Evolutionary conservation across 2,329 filamentous ascomycete genomes (phyloP).

Genomic region (Clonostachys sp.): DNA sequence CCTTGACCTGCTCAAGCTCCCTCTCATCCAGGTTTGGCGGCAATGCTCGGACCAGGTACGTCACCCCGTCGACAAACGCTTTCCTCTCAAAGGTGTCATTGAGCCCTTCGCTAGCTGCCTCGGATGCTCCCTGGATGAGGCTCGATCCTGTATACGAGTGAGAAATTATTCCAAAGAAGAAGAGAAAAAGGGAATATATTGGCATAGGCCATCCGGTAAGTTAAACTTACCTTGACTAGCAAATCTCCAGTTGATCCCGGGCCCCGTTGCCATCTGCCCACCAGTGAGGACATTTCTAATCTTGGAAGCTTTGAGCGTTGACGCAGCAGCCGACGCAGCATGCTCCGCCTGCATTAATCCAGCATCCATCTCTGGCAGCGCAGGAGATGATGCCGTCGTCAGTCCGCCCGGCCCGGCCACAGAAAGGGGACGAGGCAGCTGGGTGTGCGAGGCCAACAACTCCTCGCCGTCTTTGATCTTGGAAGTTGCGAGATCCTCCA

Average conservation of each 20-base stretch:
- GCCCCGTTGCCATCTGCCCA: conserved; percentile 14
- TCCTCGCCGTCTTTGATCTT: background rate
- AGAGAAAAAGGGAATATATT: background rate
- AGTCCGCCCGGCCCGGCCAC: too few species aligned
- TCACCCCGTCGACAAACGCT: conserved; percentile 59
- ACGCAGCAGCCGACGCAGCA: too few species aligned
- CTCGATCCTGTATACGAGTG: conserved; percentile 10
- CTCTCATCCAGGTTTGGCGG: conserved; percentile 50
- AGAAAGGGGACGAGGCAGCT: background rate
- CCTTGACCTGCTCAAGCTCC: conserved; percentile 37
- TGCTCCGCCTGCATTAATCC: too few species aligned
- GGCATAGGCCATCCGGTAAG: too few species aligned
- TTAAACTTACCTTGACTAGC: conserved; percentile 20
- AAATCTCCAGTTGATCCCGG: conserved; percentile 23
- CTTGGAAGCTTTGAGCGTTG: too few species aligned
- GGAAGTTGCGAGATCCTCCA: conserved; percentile 12
- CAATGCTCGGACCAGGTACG: conserved; percentile 60
- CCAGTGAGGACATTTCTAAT: too few species aligned
- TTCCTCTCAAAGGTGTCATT: conserved; percentile 40
- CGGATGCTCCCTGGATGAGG: conserved; percentile 17
- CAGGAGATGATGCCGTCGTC: background rate
- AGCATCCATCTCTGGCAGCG: background rate
- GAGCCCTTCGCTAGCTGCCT: conserved; percentile 14
- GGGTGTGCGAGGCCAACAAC: background rate
- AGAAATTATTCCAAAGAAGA: background rate